These are phyloP conservation scores for Epichloe baconii DNA, from an alignment of 2,329 filamentous ascomycete genomes.

Conservation along the genomic window DNA sequence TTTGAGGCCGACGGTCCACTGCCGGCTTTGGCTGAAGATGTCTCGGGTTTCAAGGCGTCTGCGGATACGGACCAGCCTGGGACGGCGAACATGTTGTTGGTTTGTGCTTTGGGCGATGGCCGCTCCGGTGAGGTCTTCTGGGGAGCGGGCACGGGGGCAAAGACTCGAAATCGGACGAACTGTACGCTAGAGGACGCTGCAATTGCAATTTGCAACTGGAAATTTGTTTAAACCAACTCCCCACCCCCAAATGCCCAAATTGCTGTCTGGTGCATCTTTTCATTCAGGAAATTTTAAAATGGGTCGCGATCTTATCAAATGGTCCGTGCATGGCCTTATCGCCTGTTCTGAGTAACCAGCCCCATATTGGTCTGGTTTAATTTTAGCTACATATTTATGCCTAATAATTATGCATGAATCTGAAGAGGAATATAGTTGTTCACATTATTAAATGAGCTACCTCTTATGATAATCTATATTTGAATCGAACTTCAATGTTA, in stretches of 20 bases:
- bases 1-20: conserved; percentile 27
- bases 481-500: too few species aligned
- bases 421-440: too few species aligned
- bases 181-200: not conserved
- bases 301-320: conserved; percentile 1
- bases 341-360: not conserved
- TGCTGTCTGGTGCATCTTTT: not conserved
- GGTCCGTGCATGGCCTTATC: conserved; percentile 4
- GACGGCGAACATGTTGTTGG: conserved; percentile 67
- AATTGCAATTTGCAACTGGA: not conserved
- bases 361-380: too few species aligned
- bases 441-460: too few species aligned
- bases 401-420: too few species aligned
- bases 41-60: conserved; percentile 58
- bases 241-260: not conserved
- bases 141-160: not conserved
- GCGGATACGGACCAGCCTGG: conserved; percentile 81
- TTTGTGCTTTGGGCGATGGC: not conserved
- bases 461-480: too few species aligned
- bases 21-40: conserved; percentile 17
- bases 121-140: not conserved
- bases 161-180: not conserved
- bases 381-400: too few species aligned
- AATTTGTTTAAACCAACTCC: not conserved
- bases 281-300: conserved; percentile 2